Conservation (phyloP, 139 green algal species). For the Closterium sp. region DNA sequence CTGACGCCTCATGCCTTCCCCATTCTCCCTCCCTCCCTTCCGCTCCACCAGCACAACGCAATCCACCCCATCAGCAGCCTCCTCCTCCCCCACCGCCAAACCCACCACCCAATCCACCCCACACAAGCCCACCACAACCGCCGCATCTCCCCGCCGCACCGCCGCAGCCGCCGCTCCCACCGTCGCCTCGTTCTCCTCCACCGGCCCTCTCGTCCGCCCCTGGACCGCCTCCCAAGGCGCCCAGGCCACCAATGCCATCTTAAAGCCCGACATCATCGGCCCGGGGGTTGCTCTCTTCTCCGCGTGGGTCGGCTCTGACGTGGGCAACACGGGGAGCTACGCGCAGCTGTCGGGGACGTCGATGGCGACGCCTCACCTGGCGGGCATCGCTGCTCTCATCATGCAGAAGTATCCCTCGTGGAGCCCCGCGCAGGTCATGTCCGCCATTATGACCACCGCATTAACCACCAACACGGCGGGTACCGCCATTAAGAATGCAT, state of each 20-base stretch:
- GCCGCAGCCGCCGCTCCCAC: too few relatives aligned
- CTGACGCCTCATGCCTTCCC: too few relatives aligned
- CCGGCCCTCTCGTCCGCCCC: not conserved
- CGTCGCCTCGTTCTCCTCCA: not conserved
- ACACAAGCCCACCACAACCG: too few relatives aligned
- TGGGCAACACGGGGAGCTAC: not conserved
- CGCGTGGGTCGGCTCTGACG: not conserved
- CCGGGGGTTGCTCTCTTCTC: not conserved
- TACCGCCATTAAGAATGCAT: not conserved
- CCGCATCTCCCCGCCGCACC: too few relatives aligned
- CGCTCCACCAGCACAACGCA: not conserved
- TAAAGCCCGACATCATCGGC: not conserved
- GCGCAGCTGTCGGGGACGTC: conserved; percentile 2
- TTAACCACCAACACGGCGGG: not conserved
- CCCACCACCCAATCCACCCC: too few relatives aligned
- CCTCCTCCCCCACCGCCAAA: not conserved
- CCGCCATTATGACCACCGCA: conserved; percentile 5
- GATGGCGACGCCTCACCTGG: not conserved
- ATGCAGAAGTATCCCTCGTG: not conserved
- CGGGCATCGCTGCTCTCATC: conserved; percentile 3
- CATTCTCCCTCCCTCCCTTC: too few relatives aligned
- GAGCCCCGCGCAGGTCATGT: not conserved
- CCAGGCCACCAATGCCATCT: not conserved
- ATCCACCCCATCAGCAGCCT: not conserved
- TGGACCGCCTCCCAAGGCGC: not conserved